Conservation (phyloP, 2,329 filamentous ascomycete genomes). For the Gaeumannomyces tritici region DNA sequence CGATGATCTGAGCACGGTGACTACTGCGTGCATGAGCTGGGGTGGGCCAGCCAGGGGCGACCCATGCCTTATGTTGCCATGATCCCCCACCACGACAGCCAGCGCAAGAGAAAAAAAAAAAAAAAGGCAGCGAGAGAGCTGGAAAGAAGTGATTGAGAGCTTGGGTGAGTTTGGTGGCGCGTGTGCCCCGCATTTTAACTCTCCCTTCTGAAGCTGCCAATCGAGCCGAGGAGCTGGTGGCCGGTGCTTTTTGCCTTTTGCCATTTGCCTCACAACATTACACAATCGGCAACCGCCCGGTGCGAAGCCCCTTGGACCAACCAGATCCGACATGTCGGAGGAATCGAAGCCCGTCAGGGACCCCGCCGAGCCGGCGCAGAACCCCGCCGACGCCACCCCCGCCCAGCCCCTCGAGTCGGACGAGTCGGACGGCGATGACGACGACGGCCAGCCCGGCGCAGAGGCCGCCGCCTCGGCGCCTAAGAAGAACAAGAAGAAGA, state of each 20-base stretch:
- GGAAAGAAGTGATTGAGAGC: no score
- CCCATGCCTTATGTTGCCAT: no score
- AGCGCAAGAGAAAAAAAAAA: no score
- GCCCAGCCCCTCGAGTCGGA: constrained; percentile 35
- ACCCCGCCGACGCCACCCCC: constrained; percentile 13
- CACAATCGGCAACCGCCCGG: background rate
- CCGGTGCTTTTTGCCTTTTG: no score
- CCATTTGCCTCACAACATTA: background rate
- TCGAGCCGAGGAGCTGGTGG: no score
- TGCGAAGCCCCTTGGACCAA: background rate
- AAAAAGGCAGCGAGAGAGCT: no score
- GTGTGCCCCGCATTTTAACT: background rate
- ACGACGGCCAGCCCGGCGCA: constrained; percentile 15
- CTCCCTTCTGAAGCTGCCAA: no score
- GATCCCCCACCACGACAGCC: background rate
- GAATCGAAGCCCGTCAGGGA: constrained; percentile 54
- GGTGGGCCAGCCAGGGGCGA: no score
- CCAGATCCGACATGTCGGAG: constrained; percentile 37
- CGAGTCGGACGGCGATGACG: constrained; percentile 36
- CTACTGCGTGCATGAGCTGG: background rate
- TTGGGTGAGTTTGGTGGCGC: background rate
- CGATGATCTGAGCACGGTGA: no score
- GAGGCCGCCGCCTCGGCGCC: constrained; percentile 16
- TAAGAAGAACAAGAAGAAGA: constrained; percentile 54
- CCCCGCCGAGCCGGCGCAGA: constrained; percentile 29